phyloP scores from a whole-genome alignment of 495 filamentous ascomycete genomes.

The Daldinia decipiens region DNA sequence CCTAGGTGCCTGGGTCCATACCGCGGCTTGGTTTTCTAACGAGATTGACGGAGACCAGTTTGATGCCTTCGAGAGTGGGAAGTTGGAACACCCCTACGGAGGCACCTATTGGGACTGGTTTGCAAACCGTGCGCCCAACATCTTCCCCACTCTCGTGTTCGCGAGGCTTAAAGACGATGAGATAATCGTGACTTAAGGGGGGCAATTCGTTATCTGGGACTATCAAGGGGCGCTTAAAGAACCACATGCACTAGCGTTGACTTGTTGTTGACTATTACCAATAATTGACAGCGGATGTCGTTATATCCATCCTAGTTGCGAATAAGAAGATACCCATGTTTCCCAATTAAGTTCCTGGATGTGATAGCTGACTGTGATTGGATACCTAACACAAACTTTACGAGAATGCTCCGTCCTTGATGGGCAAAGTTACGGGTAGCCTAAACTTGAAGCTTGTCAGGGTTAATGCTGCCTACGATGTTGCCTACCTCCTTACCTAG shows the following conservation, averaged over 20 bases:
- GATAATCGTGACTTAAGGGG: background rate
- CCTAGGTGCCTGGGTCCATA: background rate
- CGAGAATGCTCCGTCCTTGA: background rate
- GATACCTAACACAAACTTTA: background rate
- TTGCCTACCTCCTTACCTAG: too few species aligned
- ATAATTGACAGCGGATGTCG: background rate
- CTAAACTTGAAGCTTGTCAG: background rate
- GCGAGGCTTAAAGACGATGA: background rate
- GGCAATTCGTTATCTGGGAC: background rate
- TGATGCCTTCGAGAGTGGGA: background rate
- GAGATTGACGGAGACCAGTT: background rate
- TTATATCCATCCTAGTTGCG: background rate
- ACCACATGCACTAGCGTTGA: background rate
- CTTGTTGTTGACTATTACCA: background rate
- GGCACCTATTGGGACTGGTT: constrained; percentile 22
- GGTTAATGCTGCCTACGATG: background rate
- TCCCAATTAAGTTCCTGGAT: background rate
- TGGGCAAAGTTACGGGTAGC: background rate
- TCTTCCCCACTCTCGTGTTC: constrained; percentile 13
- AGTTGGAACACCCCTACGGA: constrained; percentile 23
- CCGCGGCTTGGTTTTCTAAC: background rate
- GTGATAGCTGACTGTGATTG: background rate
- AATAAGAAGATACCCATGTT: background rate
- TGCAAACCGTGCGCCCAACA: background rate
- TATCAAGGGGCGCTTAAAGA: background rate